Conservation (phyloP, 306 rosid species). For the Urtica urens region DNA sequence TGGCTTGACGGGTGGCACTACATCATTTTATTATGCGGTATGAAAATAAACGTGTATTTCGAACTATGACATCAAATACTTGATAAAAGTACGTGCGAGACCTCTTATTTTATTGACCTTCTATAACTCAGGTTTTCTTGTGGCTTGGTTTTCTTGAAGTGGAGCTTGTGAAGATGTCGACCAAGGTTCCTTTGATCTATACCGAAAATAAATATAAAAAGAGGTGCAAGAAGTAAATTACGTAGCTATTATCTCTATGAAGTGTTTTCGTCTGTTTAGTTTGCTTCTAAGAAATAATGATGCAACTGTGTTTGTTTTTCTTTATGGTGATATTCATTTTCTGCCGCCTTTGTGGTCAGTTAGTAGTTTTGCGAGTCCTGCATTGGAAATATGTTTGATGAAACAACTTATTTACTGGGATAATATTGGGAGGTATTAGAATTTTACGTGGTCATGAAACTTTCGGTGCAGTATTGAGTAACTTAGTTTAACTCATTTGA, state of each 20-base stretch:
- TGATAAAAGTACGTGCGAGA: too few species aligned
- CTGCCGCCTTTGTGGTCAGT: background rate
- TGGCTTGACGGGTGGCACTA: conserved; percentile 51
- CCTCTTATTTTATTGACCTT: too few species aligned
- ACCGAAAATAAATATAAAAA: conserved; percentile 14
- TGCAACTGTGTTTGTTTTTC: conserved; percentile 2
- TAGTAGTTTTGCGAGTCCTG: conserved; percentile 6
- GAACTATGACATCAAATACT: too few species aligned
- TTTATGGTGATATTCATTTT: conserved; percentile 8
- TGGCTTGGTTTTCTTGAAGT: conserved; percentile 27
- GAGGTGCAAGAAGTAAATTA: conserved; percentile 22
- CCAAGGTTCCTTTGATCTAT: conserved; percentile 29
- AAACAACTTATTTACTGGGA: background rate
- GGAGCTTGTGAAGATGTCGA: conserved; percentile 43
- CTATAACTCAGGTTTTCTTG: conserved; percentile 39
- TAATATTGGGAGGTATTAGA: background rate
- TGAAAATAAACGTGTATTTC: conserved; percentile 6
- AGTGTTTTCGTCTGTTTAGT: conserved; percentile 5
- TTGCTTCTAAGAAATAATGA: conserved; percentile 1
- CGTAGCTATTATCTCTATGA: conserved; percentile 26
- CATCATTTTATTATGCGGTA: conserved; percentile 46
- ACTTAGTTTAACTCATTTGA: conserved; percentile 5
- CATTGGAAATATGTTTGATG: conserved; percentile 1
- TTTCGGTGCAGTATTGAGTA: conserved; percentile 3
- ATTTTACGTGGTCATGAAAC: background rate